Evolutionary conservation across 805 yeast species (phyloP), one percentile per base, ranked within the genome.

Genomic region (Cyberlindnera mrakii): DNA sequence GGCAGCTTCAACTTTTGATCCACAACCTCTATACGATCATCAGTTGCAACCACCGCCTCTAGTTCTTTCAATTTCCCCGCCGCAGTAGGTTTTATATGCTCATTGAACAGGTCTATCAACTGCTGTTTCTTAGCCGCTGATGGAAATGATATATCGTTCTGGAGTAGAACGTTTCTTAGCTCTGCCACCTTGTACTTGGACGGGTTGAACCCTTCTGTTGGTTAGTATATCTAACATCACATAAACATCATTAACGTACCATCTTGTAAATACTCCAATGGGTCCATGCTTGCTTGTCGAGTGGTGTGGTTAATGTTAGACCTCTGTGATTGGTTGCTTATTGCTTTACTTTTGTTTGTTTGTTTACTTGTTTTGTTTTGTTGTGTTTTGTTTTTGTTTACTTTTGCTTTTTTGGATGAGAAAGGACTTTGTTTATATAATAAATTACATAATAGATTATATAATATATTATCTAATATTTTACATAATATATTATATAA

Each of bases 101-200:
- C 59, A n/a, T 74, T 66, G 62, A 80, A 86, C n/a, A 82, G 45
- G n/a, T 65, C 64, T 2, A 88, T 62, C 45, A 89, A 68, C 11
- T 77, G 79, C 6, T 75, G 64, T 60, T 91, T 91, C 57, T 81
- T 85, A 6, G 89, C 82, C 37, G 73, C 67, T 1, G 83, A 66
- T 0, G 84, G 72, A 56, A 71, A 81, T 2, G 64, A 60, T n/a
- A 90, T 68, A n/a, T 75, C 71, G 57, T 87, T 75, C 43, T 76
- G 80, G 11, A 70, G 62, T 41, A 91, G 67, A 18, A 87, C 71
- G 18, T 78, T 73, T 54, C 93, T 74, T 56, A 91, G 68, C 46
- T 85, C 78, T 4, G 89, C 78, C 18, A 86, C 80, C 40, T 79
- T 83, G 50, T 84, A 66, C 33, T 71, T 66, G 20, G 71, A 65